Base-by-base conservation (phyloP, 2,329 filamentous ascomycete species). In the Diaporthe capsici region DNA sequence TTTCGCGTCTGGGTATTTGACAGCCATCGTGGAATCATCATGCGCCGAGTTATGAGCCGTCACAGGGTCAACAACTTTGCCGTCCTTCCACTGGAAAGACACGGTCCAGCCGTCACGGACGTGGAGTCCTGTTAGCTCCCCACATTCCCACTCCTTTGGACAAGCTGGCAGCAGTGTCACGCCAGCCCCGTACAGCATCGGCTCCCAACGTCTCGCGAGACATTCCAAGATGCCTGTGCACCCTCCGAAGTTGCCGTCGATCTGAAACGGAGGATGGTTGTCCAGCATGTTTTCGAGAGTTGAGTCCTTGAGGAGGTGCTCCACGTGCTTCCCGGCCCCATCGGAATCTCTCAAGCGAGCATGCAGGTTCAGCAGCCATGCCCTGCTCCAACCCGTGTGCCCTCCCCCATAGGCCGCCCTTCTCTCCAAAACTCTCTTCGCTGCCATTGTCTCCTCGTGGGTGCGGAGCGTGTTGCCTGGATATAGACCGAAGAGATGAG, bases 321-420 rank as follows among this genome's bases (percentile, higher is more conserved):
- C 79, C 34, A 87, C 77, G 74, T 87, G 84, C 42, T 81, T 78
- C 51, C 82, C 78, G 72, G 83, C 84, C 51, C 84, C 82, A 51
- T 84, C 82, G 4, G 79, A 78, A 74, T 86, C 84, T 25, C 63
- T 53, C 39, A 90, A 80, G 0, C 88, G 84, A 17, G 88, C 87
- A 71, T 87, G 86, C 53, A 89, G 81, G 55, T 86, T 87, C n/a
- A 89, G 81, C 0, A 87, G 80, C 88, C 88, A 90, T 7, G 87
- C 87, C 22, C 86, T 83, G 5, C 86, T 88, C 88, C 88, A 90
- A 0, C 88, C 88, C 0, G 87, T 90, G 71, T 88, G 85, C 0
- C 87, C 88, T 6, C 86, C 85, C 3, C 83, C 83, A 20, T 83
- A 79, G 0, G 80, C 80, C 0, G 81, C 80, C 34, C 84, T 76